These are phyloP conservation scores for Epichloe uncinata DNA, from an alignment of 2,329 filamentous ascomycete genomes.

Conservation along the genomic window DNA sequence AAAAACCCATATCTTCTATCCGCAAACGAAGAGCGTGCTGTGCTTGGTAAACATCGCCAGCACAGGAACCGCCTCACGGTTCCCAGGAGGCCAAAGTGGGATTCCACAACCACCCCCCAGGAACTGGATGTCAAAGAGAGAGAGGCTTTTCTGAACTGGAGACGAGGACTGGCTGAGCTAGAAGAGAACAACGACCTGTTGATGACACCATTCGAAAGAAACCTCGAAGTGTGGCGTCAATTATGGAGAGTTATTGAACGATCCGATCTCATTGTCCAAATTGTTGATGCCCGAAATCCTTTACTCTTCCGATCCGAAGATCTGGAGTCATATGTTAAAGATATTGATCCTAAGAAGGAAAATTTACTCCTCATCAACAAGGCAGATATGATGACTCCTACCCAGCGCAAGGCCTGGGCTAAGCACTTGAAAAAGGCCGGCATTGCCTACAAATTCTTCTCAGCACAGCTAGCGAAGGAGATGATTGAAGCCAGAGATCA, in stretches of 20 bases:
- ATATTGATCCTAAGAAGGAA: conserved; percentile 74
- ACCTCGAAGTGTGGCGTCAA: conserved; percentile 95
- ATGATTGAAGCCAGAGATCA: conserved; percentile 59
- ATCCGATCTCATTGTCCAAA: conserved; percentile 91
- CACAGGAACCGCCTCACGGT: conserved; percentile 75
- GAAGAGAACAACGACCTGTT: conserved; percentile 89
- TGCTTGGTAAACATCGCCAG: conserved; percentile 68
- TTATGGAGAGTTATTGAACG: conserved; percentile 96
- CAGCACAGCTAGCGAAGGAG: conserved; percentile 82
- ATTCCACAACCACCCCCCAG: conserved; percentile 67
- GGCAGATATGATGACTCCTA: conserved; percentile 93
- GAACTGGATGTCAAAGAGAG: conserved; percentile 71
- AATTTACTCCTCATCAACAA: conserved; percentile 95
- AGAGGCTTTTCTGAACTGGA: conserved; percentile 74
- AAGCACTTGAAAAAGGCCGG: conserved; percentile 67
- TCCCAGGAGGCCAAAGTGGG: conserved; percentile 80
- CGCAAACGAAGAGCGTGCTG: conserved; percentile 64
- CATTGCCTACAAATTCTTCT: conserved; percentile 94
- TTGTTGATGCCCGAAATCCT: conserved; percentile 93
- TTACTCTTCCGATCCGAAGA: conserved; percentile 90
- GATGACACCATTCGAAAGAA: conserved; percentile 96
- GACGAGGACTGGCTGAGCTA: conserved; percentile 78
- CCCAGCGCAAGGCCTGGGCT: conserved; percentile 75
- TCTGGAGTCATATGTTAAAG: conserved; percentile 86
- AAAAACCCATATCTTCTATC: conserved; percentile 90